Conservation (phyloP, 495 filamentous ascomycete species). For the Hypoxylon trugodes region DNA sequence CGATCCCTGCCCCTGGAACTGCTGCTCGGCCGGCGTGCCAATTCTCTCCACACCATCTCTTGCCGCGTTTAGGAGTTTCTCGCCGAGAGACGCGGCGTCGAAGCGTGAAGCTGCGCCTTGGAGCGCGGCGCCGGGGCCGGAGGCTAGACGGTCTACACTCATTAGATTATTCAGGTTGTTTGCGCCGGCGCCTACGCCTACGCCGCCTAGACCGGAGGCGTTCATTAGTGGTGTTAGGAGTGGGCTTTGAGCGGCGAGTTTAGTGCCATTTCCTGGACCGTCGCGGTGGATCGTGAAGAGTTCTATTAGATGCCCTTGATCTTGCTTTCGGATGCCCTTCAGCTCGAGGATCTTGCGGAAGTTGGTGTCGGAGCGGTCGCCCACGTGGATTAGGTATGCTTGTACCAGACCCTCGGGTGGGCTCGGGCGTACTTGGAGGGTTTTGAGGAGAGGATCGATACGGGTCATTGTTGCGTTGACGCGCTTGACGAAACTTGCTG, state of each 20-base stretch:
- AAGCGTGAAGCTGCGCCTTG: slow-evolving; percentile 66
- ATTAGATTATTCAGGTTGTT: slow-evolving; percentile 34
- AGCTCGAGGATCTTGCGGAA: slow-evolving; percentile 96
- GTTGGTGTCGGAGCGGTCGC: slow-evolving; percentile 88
- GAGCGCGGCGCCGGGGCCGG: slow-evolving; percentile 16
- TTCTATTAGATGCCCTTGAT: slow-evolving; percentile 85
- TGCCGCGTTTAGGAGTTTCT: slow-evolving; percentile 79
- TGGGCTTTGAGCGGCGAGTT: slow-evolving; percentile 65
- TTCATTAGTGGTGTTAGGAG: slow-evolving; percentile 69
- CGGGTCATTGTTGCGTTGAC: slow-evolving; percentile 85
- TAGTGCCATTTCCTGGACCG: slow-evolving; percentile 64
- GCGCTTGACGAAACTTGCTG: slow-evolving; percentile 80
- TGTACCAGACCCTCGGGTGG: slow-evolving; percentile 95
- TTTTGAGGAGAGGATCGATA: slow-evolving; percentile 93
- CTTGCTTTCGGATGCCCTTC: slow-evolving; percentile 83
- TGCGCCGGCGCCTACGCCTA: slow-evolving; percentile 49
- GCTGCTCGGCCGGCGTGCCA: slow-evolving; percentile 62
- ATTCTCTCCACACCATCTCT: slow-evolving; percentile 91
- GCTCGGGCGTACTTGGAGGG: slow-evolving; percentile 89
- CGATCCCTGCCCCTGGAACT: slow-evolving; percentile 61
- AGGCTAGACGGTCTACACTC: slow-evolving; percentile 16
- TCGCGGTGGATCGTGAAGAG: slow-evolving; percentile 85
- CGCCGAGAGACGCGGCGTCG: slow-evolving; percentile 80
- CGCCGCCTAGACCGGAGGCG: slow-evolving; percentile 46
- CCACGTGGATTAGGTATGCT: slow-evolving; percentile 95